Percentiles rank a stretch among this genome's conserved stretches.
Conservation (phyloP, 805 yeast genomes). For the Suhomyces sp. region DNA sequence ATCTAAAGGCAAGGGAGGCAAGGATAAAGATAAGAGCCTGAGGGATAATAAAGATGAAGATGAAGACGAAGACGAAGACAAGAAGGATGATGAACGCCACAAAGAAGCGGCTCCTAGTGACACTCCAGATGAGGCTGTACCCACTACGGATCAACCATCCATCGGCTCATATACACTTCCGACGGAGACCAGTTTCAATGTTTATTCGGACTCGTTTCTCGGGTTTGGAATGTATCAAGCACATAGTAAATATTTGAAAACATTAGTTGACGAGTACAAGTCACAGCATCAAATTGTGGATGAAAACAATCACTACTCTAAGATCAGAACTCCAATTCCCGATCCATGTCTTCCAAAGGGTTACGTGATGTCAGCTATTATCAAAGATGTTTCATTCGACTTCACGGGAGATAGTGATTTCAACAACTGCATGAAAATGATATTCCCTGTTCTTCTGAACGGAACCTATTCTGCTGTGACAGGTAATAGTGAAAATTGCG, state of each 20-base stretch:
- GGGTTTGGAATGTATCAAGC: slow-evolving; percentile 65
- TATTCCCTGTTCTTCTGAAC: slow-evolving; percentile 46
- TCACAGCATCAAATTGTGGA: slow-evolving; percentile 15
- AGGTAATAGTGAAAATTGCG: slow-evolving; percentile 25
- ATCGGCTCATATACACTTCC: slow-evolving; percentile 20
- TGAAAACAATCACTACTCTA: slow-evolving; percentile 11
- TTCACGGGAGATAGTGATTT: slow-evolving; percentile 57
- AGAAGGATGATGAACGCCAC: no score
- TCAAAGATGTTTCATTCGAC: slow-evolving; percentile 28
- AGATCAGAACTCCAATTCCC: slow-evolving; percentile 27
- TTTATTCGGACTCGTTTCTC: slow-evolving; percentile 55
- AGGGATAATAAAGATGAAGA: background rate
- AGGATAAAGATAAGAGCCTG: background rate
- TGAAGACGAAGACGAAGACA: no score
- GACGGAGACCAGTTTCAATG: slow-evolving; percentile 30
- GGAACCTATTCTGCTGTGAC: slow-evolving; percentile 24
- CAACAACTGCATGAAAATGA: slow-evolving; percentile 43
- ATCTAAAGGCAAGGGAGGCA: background rate
- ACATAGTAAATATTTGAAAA: slow-evolving; percentile 43
- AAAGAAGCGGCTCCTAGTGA: no score
- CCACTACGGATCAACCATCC: no score
- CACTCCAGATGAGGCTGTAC: background rate
- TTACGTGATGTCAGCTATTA: slow-evolving; percentile 23
- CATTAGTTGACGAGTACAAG: slow-evolving; percentile 26
- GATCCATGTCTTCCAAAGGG: slow-evolving; percentile 64